Evolutionary conservation across 2,329 filamentous ascomycete genomes (phyloP).

Genomic region (Hypoxylon sp.): DNA sequence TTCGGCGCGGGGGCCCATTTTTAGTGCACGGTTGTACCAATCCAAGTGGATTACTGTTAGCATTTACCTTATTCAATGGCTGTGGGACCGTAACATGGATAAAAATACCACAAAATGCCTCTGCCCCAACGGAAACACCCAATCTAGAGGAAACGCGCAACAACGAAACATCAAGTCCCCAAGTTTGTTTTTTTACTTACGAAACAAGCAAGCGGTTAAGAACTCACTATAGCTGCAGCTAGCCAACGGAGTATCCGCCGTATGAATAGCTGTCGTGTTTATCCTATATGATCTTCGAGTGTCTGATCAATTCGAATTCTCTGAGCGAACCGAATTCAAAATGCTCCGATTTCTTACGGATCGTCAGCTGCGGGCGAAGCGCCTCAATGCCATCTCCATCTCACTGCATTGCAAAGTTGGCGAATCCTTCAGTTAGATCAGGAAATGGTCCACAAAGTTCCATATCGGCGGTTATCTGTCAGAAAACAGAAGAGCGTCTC

Average conservation of each 20-base stretch:
- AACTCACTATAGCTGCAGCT: neutral
- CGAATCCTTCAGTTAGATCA: conserved; percentile 18
- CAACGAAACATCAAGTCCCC: conserved; percentile 31
- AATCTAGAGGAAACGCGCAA: conserved; percentile 34
- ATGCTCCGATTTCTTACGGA: neutral
- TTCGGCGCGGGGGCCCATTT: conserved; percentile 26
- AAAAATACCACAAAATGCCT: conserved; percentile 18
- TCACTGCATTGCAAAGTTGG: conserved; percentile 11
- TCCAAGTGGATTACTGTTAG: neutral
- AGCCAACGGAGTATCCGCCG: conserved; percentile 6
- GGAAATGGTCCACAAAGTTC: conserved; percentile 7
- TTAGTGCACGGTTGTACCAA: neutral
- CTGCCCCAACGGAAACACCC: conserved; percentile 8
- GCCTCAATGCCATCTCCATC: conserved; percentile 14
- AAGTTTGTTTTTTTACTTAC: conserved; percentile 5
- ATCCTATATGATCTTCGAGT: conserved; percentile 12
- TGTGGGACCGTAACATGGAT: conserved; percentile 16
- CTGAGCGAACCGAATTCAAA: conserved; percentile 21
- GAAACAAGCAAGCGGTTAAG: conserved; percentile 29
- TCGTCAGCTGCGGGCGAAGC: conserved; percentile 7
- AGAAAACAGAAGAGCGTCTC: neutral
- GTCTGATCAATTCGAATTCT: conserved; percentile 4
- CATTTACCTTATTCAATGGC: conserved; percentile 17
- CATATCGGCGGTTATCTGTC: conserved; percentile 1
- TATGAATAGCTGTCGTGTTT: conserved; percentile 6